These are phyloP conservation scores for Zea luxurians DNA, from an alignment of 176 grass and related monocot genomes.

Conservation along the genomic window DNA sequence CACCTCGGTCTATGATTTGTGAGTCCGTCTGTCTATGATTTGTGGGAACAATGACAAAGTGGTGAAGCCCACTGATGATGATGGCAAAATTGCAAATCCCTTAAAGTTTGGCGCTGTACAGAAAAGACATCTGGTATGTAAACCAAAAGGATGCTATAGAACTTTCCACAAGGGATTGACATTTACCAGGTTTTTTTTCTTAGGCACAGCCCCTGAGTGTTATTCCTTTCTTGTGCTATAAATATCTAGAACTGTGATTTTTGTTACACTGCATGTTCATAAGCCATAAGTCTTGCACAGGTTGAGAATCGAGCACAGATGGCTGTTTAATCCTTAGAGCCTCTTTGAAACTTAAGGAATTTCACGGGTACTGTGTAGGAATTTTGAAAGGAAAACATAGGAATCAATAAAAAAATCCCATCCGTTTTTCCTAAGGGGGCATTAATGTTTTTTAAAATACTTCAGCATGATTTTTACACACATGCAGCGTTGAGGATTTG, in stretches of 20 bases:
- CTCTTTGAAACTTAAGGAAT: background rate
- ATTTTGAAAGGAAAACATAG: background rate
- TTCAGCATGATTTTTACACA: background rate
- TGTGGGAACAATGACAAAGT: too few species aligned
- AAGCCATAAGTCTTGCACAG: background rate
- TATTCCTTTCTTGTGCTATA: background rate
- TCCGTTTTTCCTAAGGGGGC: background rate
- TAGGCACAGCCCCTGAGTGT: background rate
- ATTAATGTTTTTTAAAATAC: background rate
- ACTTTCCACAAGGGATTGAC: background rate
- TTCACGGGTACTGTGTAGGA: background rate
- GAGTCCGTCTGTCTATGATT: too few species aligned
- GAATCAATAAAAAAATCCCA: background rate
- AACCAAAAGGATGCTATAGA: too few species aligned
- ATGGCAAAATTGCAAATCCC: too few species aligned
- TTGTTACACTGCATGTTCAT: background rate
- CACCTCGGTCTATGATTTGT: too few species aligned
- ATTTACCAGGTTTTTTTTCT: background rate
- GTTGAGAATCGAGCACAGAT: background rate
- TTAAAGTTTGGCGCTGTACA: too few species aligned
- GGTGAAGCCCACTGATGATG: too few species aligned
- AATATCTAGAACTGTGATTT: background rate
- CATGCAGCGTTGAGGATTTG: background rate
- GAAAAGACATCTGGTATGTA: too few species aligned
- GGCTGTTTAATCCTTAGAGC: background rate